phyloP scores from a whole-genome alignment of 495 filamentous ascomycete genomes.

The Podospora australis region DNA sequence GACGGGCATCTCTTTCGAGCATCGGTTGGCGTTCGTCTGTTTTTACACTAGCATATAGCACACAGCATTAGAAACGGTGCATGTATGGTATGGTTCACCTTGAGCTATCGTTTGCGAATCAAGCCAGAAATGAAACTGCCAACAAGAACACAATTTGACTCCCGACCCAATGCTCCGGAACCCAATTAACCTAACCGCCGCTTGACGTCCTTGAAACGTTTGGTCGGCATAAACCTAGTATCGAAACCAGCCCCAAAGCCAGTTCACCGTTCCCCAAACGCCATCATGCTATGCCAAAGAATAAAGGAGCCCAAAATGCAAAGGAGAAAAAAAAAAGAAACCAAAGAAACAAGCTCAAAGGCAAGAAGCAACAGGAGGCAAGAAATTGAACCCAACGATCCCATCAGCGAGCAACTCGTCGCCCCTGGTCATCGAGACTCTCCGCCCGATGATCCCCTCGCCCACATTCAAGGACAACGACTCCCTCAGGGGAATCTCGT shows the following conservation, averaged over 20 bases:
- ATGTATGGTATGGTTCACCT: background rate
- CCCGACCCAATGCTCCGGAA: background rate
- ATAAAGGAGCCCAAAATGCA: background rate
- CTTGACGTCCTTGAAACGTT: background rate
- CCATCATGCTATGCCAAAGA: background rate
- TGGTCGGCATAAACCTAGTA: no score
- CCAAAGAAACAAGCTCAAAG: background rate
- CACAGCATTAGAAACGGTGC: no score
- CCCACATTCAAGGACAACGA: slow-evolving; percentile 37
- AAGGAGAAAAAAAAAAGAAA: background rate
- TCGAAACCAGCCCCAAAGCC: no score
- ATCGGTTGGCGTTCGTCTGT: no score
- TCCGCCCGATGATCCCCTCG: slow-evolving; percentile 41
- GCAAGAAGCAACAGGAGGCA: background rate
- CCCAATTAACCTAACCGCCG: background rate
- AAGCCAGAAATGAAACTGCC: background rate
- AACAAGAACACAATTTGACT: background rate
- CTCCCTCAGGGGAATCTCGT: slow-evolving; percentile 27
- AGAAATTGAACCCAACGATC: slow-evolving; percentile 42
- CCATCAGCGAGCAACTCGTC: slow-evolving; percentile 34
- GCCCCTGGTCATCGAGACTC: slow-evolving; percentile 33
- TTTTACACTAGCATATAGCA: no score
- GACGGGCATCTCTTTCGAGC: no score
- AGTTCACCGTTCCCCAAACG: no score
- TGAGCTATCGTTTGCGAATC: background rate